Base-by-base conservation (phyloP, 768 basidiomycete species). In the Auriscalpium vulgare region DNA sequence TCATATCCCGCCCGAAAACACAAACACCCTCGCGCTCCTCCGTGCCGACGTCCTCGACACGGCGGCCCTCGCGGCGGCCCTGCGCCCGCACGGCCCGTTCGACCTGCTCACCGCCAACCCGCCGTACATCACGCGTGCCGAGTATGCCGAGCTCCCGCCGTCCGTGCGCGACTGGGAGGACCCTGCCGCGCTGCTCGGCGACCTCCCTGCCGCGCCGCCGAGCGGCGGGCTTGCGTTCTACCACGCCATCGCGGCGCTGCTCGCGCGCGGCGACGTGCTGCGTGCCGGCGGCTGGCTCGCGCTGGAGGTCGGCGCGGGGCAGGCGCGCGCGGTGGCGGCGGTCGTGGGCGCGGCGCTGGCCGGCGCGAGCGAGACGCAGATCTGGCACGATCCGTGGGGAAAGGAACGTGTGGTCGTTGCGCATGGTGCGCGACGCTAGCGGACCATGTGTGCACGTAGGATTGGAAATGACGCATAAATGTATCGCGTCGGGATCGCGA, bases 41-140 rank as follows among this genome's bases (percentile, higher is more conserved):
- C 74, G 73, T 40, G 73, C 73, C 13, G 73, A 77, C 57, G 75
- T 88, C 51, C 67, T 61, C 52, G 65, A 67, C 51, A 67, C 66
- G 3, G 29, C 43, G 21, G 40, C 19, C 13, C 55, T 59, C 13
- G 59, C 51, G 50, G 56, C 57, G 43, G 55, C 57, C 1, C 47
- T 47, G 5, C 50, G 75, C 69, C 47, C 57, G 40, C 38, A 51
- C 46, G 53, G 62, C 19, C 81, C 86, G 2, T 89, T 84, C 70
- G 85, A 91, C 70, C 72, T 94, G 55, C 73, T 94, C 64, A 91
- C 91, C 10, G 81, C 85, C 14, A 95, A 94, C 71, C 88, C 89
- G 23, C 88, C 91, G 10, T 97, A 97, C 70, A 88, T 97, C 61
- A 76, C 92, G 38, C 75, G 68, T 59, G 62, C 69, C 40, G 85